Evolutionary conservation across 78 protist genomes (phyloP).

Genomic region (Dictyostelium purpureum): DNA sequence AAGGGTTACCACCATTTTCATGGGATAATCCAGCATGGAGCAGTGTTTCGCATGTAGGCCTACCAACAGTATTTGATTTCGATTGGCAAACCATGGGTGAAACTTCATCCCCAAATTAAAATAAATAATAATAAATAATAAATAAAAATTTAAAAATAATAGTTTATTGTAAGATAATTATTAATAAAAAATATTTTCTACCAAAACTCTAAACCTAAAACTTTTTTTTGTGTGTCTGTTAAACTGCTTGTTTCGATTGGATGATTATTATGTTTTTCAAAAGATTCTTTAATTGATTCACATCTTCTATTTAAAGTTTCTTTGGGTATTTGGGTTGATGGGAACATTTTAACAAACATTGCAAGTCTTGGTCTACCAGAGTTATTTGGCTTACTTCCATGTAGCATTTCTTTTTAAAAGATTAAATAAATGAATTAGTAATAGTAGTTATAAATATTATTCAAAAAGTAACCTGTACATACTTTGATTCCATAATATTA

Average conservation of each 20-base stretch:
- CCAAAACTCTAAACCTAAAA: slow-evolving; percentile 48
- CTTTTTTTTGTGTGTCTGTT: not conserved
- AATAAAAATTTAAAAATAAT: too few relatives aligned
- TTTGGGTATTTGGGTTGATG: not conserved
- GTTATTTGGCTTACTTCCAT: slow-evolving; percentile 47
- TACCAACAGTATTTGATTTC: slow-evolving; percentile 41
- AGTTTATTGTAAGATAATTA: too few relatives aligned
- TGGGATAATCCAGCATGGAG: slow-evolving; percentile 17
- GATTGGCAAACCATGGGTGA: slow-evolving; percentile 26
- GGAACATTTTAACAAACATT: slow-evolving; percentile 54
- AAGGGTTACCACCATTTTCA: slow-evolving; percentile 36
- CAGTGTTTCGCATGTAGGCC: slow-evolving; percentile 24
- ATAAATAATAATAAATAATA: too few relatives aligned
- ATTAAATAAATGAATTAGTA: too few relatives aligned
- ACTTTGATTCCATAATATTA: slow-evolving; percentile 35
- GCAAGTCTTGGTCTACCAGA: slow-evolving; percentile 17
- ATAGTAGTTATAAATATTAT: too few relatives aligned
- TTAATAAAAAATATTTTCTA: not conserved
- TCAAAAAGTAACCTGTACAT: too few relatives aligned
- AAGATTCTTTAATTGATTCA: slow-evolving; percentile 6
- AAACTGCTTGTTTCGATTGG: not conserved
- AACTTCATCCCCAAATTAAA: too few relatives aligned
- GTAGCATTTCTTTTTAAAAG: too few relatives aligned
- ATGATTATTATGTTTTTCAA: not conserved
- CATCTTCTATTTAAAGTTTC: slow-evolving; percentile 2